Evolutionary conservation across 2,329 filamentous ascomycete species (phyloP).

Genomic region (Penicillium sp.): DNA sequence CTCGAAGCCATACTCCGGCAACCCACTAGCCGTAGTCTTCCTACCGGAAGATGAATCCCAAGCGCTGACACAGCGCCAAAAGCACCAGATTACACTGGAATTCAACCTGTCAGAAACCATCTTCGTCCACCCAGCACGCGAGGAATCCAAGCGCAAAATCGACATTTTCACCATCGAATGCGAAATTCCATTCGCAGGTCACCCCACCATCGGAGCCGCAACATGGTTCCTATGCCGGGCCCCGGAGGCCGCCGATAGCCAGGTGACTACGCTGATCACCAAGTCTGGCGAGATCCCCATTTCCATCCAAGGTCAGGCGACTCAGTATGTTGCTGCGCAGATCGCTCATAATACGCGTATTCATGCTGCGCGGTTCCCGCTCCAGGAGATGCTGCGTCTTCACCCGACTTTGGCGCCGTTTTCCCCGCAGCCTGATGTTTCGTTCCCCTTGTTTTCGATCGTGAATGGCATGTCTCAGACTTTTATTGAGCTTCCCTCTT

Average conservation of each 20-base stretch:
- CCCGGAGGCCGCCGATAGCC: conserved; percentile 16
- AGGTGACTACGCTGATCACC: conserved; percentile 46
- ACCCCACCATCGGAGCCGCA: conserved; percentile 58
- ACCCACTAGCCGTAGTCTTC: conserved; percentile 57
- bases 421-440: conserved; percentile 3
- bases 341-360: conserved; percentile 40
- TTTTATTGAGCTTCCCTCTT: conserved; percentile 60
- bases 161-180: conserved; percentile 55
- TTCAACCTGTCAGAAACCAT: conserved; percentile 61
- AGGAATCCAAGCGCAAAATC: conserved; percentile 31
- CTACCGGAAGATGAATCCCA: conserved; percentile 37
- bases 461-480: conserved; percentile 55
- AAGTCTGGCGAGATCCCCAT: conserved; percentile 60
- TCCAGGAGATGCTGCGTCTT: conserved; percentile 25
- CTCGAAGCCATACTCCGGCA: conserved; percentile 46
- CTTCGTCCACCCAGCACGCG: conserved; percentile 46
- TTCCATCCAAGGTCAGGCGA: conserved; percentile 12
- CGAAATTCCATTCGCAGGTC: conserved; percentile 59
- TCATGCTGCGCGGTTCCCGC: conserved; percentile 29
- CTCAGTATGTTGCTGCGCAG: conserved; percentile 26
- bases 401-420: conserved; percentile 29
- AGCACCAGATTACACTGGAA: conserved; percentile 56
- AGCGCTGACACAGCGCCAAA: conserved; percentile 46
- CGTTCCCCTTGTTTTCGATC: conserved; percentile 38
- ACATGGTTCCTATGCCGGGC: conserved; percentile 43